phyloP scores from a whole-genome alignment of 2,329 filamentous ascomycete species.

The Thermothelomyces thermophilus region DNA sequence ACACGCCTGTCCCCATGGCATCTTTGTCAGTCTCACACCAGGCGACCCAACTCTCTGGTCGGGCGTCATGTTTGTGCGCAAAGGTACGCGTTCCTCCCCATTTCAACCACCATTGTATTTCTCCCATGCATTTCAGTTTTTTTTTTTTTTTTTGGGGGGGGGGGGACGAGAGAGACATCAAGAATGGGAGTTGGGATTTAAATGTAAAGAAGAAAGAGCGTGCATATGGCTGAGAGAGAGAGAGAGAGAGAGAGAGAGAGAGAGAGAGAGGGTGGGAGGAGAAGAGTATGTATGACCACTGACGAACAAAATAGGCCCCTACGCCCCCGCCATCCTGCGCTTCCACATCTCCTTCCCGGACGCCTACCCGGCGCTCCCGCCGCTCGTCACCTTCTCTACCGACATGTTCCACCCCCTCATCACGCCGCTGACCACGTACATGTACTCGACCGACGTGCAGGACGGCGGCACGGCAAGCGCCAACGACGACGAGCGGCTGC shows the following conservation, averaged over 20 bases:
- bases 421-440: slow-evolving; percentile 89
- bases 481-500: slow-evolving; percentile 72
- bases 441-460: slow-evolving; percentile 74
- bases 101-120: neutral
- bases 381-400: slow-evolving; percentile 79
- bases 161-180: no score
- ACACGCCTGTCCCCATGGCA: slow-evolving; percentile 73
- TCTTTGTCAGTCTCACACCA: slow-evolving; percentile 79
- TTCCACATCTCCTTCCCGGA: slow-evolving; percentile 81
- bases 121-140: no score
- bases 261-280: neutral
- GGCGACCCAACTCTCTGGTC: slow-evolving; percentile 79
- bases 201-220: no score
- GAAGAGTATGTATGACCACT: neutral
- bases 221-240: no score
- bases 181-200: neutral
- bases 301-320: slow-evolving; percentile 59
- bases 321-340: slow-evolving; percentile 76
- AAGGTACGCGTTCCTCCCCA: slow-evolving; percentile 50
- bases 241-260: no score
- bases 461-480: slow-evolving; percentile 74
- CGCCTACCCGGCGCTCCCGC: slow-evolving; percentile 70
- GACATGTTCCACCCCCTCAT: slow-evolving; percentile 95
- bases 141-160: neutral
- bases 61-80: slow-evolving; percentile 84